Evolutionary conservation across 78 protist species (phyloP), one percentile per base, ranked within the genome.

Genomic region (Dictyostelium brefeldianum): DNA sequence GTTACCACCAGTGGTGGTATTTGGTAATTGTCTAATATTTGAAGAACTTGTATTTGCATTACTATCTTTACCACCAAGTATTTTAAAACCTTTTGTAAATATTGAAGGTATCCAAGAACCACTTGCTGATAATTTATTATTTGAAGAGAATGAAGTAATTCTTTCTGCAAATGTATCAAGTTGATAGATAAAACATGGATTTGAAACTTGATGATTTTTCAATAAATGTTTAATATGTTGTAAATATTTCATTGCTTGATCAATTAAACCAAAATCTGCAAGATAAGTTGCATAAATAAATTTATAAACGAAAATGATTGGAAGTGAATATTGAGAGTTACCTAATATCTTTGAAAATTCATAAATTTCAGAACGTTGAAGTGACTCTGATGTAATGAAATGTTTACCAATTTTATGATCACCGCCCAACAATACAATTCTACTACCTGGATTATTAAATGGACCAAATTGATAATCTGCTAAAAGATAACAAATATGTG

Each of bases 401-500:
- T 78, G 27, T 51, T 82, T 83, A 10, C 82, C 71, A 10, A 77
- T 70, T 57, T 81, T 80, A 46, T 81, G 90, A 62, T 81, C 90
- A n/a, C 90, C 89, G 27, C 95, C 95, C n/a, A 91, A 31, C 14
- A 91, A 41, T 54, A 91, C 95, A 18, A 91, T 83, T 91, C 95
- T 80, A 18, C 74, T 48, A 15, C 57, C 31, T 31, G 95, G 95
- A 64, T 90, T 90, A 54, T 81, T 81, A 3, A 25, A 57, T 36
- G 89, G 41, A 6, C 91, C 95, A 91, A 91, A 91, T 53, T 80
- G 92, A 43, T 81, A 83, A 51, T 91, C 95, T 1, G 95, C 89
- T 20, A 91, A 31, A 5, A 80, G 43, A 11, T 91, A 91, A 22
- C 95, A 91, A 43, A 57, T 81, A 11, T 91, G 95, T 0, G 95